These are phyloP conservation scores for Artomyces pyxidatus DNA, from an alignment of 768 basidiomycete genomes.

Conservation along the genomic window DNA sequence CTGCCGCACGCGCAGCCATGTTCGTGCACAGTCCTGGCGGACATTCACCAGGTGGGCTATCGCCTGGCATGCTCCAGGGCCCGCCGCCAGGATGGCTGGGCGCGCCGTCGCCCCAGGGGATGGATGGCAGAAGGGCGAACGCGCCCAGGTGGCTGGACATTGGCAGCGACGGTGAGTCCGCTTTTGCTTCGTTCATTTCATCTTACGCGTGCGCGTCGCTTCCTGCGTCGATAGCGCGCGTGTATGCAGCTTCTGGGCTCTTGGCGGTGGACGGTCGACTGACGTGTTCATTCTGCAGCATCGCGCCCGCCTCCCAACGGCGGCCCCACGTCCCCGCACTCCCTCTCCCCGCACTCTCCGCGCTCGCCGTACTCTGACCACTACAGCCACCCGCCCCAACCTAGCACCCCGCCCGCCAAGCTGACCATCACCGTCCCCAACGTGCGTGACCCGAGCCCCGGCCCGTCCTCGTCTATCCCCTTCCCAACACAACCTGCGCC, in stretches of 20 bases:
- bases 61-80: background rate
- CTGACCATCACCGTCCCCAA: constrained; percentile 15
- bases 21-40: constrained; percentile 20
- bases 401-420: constrained; percentile 6
- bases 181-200: constrained; percentile 12
- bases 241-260: background rate
- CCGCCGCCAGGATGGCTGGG: background rate
- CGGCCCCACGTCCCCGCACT: background rate
- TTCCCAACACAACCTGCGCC: constrained; percentile 17
- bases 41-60: constrained; percentile 1
- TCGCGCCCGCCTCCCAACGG: background rate
- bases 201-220: too few relatives aligned
- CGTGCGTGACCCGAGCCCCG: background rate
- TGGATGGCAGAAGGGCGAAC: constrained; percentile 25
- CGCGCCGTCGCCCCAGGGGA: constrained; percentile 15
- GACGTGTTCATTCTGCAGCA: background rate
- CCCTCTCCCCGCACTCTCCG: background rate
- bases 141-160: constrained; percentile 26
- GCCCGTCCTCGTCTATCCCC: constrained; percentile 13
- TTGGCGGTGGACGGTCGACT: background rate
- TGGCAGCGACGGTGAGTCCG: constrained; percentile 8
- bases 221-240: constrained; percentile 5
- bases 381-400: background rate
- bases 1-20: constrained; percentile 62
- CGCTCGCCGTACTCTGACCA: background rate